phyloP scores from a whole-genome alignment of 179 eudicot species.

The Silene vulgaris region DNA sequence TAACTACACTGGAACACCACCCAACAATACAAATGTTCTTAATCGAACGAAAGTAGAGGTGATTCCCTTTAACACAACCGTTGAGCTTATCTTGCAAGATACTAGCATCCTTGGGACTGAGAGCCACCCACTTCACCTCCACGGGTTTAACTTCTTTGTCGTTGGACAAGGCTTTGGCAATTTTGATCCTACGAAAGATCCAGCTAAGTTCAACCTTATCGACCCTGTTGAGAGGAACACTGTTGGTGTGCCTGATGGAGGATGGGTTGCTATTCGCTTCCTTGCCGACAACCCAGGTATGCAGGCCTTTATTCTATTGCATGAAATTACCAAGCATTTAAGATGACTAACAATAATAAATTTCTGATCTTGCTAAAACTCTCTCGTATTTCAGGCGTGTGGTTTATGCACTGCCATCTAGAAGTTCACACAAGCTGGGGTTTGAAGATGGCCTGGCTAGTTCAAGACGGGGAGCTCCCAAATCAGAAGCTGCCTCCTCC shows the following conservation, averaged over 20 bases:
- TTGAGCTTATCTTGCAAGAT: constrained; percentile 36
- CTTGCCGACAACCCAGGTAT: constrained; percentile 29
- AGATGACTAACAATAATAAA: neutral
- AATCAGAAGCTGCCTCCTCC: constrained; percentile 34
- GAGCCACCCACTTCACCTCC: constrained; percentile 39
- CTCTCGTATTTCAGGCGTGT: constrained; percentile 25
- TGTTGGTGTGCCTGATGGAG: constrained; percentile 31
- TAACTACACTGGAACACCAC: constrained; percentile 36
- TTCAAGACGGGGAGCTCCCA: constrained; percentile 27
- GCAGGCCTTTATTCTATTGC: neutral
- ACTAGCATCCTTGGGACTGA: constrained; percentile 39
- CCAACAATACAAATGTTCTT: constrained; percentile 33
- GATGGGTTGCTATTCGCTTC: constrained; percentile 35
- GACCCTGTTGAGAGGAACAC: constrained; percentile 34
- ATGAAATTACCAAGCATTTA: neutral
- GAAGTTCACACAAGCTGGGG: constrained; percentile 40
- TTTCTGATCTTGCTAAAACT: neutral
- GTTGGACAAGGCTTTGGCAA: constrained; percentile 44
- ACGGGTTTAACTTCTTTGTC: constrained; percentile 39
- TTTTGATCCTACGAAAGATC: constrained; percentile 27
- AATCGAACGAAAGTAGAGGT: constrained; percentile 31
- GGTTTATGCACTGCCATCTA: constrained; percentile 40
- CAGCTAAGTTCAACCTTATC: constrained; percentile 28
- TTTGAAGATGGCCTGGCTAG: constrained; percentile 32
- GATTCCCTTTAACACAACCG: constrained; percentile 33